A percentile compares a stretch with the other conserved stretches of the same genome.
phyloP scores from a whole-genome alignment of 257 asterid genomes.

The Capsicum pubescens region DNA sequence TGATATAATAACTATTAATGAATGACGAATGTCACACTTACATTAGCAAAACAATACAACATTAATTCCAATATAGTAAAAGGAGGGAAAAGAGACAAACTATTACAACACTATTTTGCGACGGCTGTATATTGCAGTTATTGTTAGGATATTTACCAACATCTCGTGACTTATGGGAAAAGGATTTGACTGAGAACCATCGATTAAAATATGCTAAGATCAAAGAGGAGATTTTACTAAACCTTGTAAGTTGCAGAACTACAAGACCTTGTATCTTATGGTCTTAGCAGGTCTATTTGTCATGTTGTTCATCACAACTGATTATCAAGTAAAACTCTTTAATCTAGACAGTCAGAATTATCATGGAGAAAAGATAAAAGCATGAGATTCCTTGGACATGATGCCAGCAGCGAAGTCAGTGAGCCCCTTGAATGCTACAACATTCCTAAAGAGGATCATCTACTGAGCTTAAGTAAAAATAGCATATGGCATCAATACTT shows the following conservation, averaged over 20 bases:
- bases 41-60: no score
- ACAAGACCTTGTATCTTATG: neutral
- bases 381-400: neutral
- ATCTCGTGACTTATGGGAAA: constrained; percentile 37
- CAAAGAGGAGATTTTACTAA: constrained; percentile 33
- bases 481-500: constrained; percentile 36
- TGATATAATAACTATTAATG: no score
- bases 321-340: neutral
- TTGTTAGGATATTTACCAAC: constrained; percentile 37
- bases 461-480: constrained; percentile 33
- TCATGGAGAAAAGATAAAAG: constrained; percentile 34
- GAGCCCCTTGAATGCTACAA: constrained; percentile 31
- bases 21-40: no score
- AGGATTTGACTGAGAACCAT: constrained; percentile 31
- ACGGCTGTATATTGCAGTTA: constrained; percentile 17
- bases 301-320: neutral
- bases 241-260: neutral
- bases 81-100: no score
- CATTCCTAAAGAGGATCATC: constrained; percentile 34
- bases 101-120: no score
- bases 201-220: constrained; percentile 32
- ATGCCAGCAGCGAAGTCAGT: neutral
- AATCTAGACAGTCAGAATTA: constrained; percentile 30
- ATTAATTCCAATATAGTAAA: no score
- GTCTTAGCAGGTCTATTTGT: neutral